Percentiles rank a stretch among this genome's conserved stretches.
Conservation (phyloP, 2,329 filamentous ascomycete genomes). For the Aulographum hederae region DNA sequence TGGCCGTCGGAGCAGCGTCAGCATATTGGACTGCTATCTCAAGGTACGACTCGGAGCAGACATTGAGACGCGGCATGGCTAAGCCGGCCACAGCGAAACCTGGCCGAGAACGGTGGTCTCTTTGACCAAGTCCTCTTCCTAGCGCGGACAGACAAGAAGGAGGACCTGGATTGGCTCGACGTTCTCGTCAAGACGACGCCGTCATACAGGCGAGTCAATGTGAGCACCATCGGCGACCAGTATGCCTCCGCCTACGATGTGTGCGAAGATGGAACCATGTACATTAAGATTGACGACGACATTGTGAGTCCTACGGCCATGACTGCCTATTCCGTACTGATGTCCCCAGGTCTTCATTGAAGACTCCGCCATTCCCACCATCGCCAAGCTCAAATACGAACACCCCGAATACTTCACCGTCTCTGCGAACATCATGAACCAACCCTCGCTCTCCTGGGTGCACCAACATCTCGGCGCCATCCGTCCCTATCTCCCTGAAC, state of each 20-base stretch:
- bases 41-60: slow-evolving; percentile 4
- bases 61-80: not conserved
- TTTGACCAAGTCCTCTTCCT: slow-evolving; percentile 25
- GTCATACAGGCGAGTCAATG: slow-evolving; percentile 12
- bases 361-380: slow-evolving; percentile 30
- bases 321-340: not conserved
- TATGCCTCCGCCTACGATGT: slow-evolving; percentile 8
- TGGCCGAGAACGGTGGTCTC: slow-evolving; percentile 20
- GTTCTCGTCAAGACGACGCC: slow-evolving; percentile 12
- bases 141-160: slow-evolving; percentile 17
- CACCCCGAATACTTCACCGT: slow-evolving; percentile 33
- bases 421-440: slow-evolving; percentile 39
- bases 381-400: slow-evolving; percentile 33
- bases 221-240: slow-evolving; percentile 7
- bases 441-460: slow-evolving; percentile 33
- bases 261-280: slow-evolving; percentile 13
- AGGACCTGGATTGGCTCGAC: slow-evolving; percentile 19
- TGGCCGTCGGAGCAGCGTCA: slow-evolving; percentile 14
- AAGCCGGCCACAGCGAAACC: slow-evolving; percentile 14
- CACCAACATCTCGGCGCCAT: slow-evolving; percentile 35
- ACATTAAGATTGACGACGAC: slow-evolving; percentile 26
- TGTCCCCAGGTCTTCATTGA: slow-evolving; percentile 17
- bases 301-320: slow-evolving; percentile 8
- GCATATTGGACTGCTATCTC: slow-evolving; percentile 23
- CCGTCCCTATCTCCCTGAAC: slow-evolving; percentile 34